A percentile compares a stretch with the other conserved stretches of the same genome.
These are phyloP conservation scores for Ophiocordyceps camponoti-rufipedis DNA, from an alignment of 2,329 filamentous ascomycete genomes.

Conservation along the genomic window DNA sequence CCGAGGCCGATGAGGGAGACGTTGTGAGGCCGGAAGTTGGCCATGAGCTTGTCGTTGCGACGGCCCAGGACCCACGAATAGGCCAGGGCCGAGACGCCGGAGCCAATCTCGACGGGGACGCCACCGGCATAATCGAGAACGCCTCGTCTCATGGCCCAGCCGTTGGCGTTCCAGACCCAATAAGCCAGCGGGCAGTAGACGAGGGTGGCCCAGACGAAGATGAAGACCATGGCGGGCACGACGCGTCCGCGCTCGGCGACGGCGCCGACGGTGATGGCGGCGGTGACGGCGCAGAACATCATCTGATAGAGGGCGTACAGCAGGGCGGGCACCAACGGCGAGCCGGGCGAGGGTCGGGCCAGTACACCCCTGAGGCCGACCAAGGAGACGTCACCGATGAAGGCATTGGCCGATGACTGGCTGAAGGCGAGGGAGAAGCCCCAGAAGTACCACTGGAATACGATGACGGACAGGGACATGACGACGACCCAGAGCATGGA, in stretches of 20 bases:
- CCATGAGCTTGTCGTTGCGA: constrained; percentile 41
- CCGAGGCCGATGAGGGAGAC: constrained; percentile 57
- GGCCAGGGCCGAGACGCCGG: constrained; percentile 51
- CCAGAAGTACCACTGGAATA: constrained; percentile 95
- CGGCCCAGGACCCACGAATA: constrained; percentile 59
- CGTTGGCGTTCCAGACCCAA: constrained; percentile 61
- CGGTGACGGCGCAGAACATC: constrained; percentile 84
- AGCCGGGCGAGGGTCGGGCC: constrained; percentile 50
- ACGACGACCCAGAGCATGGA: constrained; percentile 78
- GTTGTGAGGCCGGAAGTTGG: constrained; percentile 47
- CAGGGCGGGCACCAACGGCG: constrained; percentile 56
- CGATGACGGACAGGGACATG: constrained; percentile 61
- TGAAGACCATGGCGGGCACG: constrained; percentile 44
- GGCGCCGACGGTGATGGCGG: constrained; percentile 40
- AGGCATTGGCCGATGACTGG: constrained; percentile 50
- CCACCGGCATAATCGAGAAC: constrained; percentile 60
- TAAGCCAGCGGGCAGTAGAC: constrained; percentile 59
- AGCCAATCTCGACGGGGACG: constrained; percentile 58
- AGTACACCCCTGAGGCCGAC: constrained; percentile 67
- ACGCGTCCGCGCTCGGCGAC: constrained; percentile 43
- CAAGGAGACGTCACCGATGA: constrained; percentile 64
- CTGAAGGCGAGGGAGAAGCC: constrained; percentile 77
- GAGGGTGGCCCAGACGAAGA: constrained; percentile 53
- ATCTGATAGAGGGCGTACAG: constrained; percentile 74
- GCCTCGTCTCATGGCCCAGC: constrained; percentile 51